Evolutionary conservation across 2,329 filamentous ascomycete genomes (phyloP).

Genomic region (Fusarium austroafricanum): DNA sequence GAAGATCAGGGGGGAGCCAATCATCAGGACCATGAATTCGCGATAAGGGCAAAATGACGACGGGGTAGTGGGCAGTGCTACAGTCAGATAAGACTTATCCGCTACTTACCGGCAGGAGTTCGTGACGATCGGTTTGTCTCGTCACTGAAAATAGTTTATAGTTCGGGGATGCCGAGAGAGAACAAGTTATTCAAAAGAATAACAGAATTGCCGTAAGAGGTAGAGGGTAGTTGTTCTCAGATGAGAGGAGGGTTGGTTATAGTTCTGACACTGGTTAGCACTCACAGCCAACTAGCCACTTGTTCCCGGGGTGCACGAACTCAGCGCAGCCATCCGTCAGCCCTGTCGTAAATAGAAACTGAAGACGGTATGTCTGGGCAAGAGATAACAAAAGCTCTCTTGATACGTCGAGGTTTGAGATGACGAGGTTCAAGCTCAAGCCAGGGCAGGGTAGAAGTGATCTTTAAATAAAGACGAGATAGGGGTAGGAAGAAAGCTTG

Average conservation of each 20-base stretch:
- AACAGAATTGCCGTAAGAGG: slow-evolving; percentile 15
- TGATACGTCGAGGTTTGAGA: slow-evolving; percentile 41
- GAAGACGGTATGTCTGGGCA: slow-evolving; percentile 36
- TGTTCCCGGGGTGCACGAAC: slow-evolving; percentile 41
- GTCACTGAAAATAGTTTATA: slow-evolving; percentile 40
- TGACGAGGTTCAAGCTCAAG: slow-evolving; percentile 35
- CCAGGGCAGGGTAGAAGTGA: slow-evolving; percentile 11
- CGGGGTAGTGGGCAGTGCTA: slow-evolving; percentile 28
- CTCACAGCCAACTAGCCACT: slow-evolving; percentile 31
- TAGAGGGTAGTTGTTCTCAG: slow-evolving; percentile 32
- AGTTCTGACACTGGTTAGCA: slow-evolving; percentile 46
- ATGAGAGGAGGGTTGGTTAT: slow-evolving; percentile 38
- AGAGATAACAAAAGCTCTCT: slow-evolving; percentile 47
- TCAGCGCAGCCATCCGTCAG: slow-evolving; percentile 49
- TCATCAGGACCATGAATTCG: slow-evolving; percentile 25
- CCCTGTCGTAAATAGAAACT: slow-evolving; percentile 48
- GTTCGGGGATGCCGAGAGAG: slow-evolving; percentile 39
- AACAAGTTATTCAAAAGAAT: slow-evolving; percentile 20
- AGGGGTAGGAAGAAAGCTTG: slow-evolving; percentile 28
- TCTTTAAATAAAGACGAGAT: slow-evolving; percentile 14
- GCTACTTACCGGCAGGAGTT: slow-evolving; percentile 38
- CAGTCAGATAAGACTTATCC: slow-evolving; percentile 38
- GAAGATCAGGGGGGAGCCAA: slow-evolving; percentile 35
- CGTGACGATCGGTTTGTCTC: slow-evolving; percentile 36
- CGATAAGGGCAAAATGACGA: slow-evolving; percentile 39